Evolutionary conservation across 768 basidiomycete genomes (phyloP).

Genomic region (Exsudoporus frostii): DNA sequence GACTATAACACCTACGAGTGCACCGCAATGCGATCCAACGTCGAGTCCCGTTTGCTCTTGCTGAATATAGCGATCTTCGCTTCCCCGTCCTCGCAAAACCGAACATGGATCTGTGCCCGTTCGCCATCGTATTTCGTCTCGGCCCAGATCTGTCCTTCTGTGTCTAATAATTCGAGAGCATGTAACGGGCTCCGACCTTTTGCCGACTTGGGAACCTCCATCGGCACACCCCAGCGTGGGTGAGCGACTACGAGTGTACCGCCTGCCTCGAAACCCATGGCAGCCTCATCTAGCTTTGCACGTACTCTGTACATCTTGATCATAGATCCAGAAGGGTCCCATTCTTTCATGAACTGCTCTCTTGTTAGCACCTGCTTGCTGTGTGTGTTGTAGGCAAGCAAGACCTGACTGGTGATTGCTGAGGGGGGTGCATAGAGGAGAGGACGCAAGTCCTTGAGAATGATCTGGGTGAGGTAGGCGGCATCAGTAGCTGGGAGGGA

Average conservation of each 20-base stretch:
- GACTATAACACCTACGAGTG: slow-evolving; percentile 39
- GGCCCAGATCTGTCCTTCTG: slow-evolving; percentile 54
- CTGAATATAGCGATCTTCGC: slow-evolving; percentile 75
- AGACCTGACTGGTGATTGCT: slow-evolving; percentile 41
- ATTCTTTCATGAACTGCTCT: slow-evolving; percentile 64
- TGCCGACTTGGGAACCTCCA: slow-evolving; percentile 79
- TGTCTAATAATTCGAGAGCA: slow-evolving; percentile 42
- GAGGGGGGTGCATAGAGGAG: slow-evolving; percentile 65
- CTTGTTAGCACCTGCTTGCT: slow-evolving; percentile 54
- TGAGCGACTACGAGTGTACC: slow-evolving; percentile 20
- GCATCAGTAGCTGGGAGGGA: slow-evolving; percentile 60
- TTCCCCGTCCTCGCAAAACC: slow-evolving; percentile 37
- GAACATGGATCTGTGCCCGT: slow-evolving; percentile 88
- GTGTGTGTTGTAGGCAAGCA: slow-evolving; percentile 55
- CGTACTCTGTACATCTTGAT: slow-evolving; percentile 48
- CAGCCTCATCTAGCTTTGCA: slow-evolving; percentile 59
- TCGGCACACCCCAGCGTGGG: slow-evolving; percentile 56
- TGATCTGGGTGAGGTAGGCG: slow-evolving; percentile 76
- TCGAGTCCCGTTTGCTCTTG: slow-evolving; percentile 85
- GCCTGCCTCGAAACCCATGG: slow-evolving; percentile 40
- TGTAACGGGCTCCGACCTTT: slow-evolving; percentile 66
- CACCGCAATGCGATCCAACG: slow-evolving; percentile 66
- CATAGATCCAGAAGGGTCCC: slow-evolving; percentile 63
- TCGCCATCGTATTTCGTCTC: slow-evolving; percentile 97
- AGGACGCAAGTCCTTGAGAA: slow-evolving; percentile 83